Evolutionary conservation across 2,329 filamentous ascomycete species (phyloP).

Genomic region (Fusarium sp.): DNA sequence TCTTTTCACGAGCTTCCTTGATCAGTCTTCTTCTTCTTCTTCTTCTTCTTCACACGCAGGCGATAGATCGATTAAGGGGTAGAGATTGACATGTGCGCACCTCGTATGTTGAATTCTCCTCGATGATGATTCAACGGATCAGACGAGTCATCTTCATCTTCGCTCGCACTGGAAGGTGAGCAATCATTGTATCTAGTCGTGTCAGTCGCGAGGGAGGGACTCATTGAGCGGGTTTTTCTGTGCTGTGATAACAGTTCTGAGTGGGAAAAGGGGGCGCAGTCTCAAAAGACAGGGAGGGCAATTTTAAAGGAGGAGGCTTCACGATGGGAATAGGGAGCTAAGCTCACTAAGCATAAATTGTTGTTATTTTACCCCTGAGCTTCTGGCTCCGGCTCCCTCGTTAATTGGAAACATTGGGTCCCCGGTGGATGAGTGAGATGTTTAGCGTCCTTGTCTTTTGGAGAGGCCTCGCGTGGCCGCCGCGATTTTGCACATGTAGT

Average conservation of each 20-base stretch:
- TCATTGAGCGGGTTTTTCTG: constrained; percentile 20
- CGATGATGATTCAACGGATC: constrained; percentile 30
- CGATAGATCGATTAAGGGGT: background rate
- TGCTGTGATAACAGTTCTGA: background rate
- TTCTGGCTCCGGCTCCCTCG: constrained; percentile 13
- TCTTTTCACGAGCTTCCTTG: constrained; percentile 24
- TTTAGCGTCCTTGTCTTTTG: constrained; percentile 16
- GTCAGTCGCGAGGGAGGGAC: constrained; percentile 31
- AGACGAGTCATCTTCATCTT: constrained; percentile 34
- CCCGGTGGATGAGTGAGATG: constrained; percentile 17
- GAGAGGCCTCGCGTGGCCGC: background rate
- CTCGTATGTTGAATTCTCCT: constrained; percentile 27
- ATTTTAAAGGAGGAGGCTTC: constrained; percentile 28
- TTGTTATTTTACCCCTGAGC: constrained; percentile 33
- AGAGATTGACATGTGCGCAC: constrained; percentile 14
- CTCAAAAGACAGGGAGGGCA: constrained; percentile 18
- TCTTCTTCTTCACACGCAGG: background rate
- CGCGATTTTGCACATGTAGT: constrained; percentile 9
- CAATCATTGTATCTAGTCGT: constrained; percentile 37
- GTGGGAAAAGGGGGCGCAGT: constrained; percentile 16
- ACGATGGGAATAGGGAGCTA: constrained; percentile 19
- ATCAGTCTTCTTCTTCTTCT: constrained; percentile 11
- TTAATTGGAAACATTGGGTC: constrained; percentile 39
- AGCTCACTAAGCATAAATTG: constrained; percentile 6
- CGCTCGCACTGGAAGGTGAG: constrained; percentile 34